Conservation (phyloP, 2,329 filamentous ascomycete species). For the Ramularia endophylla region DNA sequence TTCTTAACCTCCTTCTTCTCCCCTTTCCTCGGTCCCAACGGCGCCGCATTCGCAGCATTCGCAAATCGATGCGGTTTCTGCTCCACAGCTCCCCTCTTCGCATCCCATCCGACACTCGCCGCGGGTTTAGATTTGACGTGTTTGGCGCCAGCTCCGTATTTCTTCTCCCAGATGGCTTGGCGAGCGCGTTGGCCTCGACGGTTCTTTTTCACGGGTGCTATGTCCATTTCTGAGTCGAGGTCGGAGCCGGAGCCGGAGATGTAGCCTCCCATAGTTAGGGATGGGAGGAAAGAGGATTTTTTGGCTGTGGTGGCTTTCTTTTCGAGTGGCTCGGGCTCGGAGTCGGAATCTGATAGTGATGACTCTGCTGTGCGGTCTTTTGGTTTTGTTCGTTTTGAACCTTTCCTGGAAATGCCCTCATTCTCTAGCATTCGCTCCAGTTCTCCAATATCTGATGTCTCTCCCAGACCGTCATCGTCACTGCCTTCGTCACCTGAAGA, state of each 20-base stretch:
- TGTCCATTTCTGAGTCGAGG: conserved; percentile 52
- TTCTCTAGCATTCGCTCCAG: conserved; percentile 21
- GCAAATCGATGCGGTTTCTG: conserved; percentile 8
- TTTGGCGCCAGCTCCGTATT: conserved; percentile 65
- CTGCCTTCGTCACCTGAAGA: conserved; percentile 32
- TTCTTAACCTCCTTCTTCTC: conserved; percentile 26
- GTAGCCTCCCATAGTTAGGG: conserved; percentile 70
- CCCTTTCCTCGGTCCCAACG: conserved; percentile 9
- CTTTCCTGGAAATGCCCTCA: conserved; percentile 18
- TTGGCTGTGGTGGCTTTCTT: conserved; percentile 18
- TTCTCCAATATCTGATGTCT: conserved; percentile 20
- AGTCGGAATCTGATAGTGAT: conserved; percentile 16
- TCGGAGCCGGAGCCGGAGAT: conserved; percentile 71
- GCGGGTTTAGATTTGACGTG: conserved; percentile 49
- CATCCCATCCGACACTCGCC: conserved; percentile 53
- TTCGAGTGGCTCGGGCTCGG: conserved; percentile 15
- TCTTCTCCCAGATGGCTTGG: conserved; percentile 74
- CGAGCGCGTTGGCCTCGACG: conserved; percentile 70
- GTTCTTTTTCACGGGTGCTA: conserved; percentile 59
- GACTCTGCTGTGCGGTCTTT: conserved; percentile 17
- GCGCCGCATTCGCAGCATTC: conserved; percentile 15
- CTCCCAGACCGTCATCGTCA: conserved; percentile 14
- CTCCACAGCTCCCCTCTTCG: conserved; percentile 48
- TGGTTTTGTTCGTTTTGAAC: neutral
- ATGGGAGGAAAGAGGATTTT: conserved; percentile 62